phyloP scores from a whole-genome alignment of 257 asterid genomes.

The Primulina eburnea region DNA sequence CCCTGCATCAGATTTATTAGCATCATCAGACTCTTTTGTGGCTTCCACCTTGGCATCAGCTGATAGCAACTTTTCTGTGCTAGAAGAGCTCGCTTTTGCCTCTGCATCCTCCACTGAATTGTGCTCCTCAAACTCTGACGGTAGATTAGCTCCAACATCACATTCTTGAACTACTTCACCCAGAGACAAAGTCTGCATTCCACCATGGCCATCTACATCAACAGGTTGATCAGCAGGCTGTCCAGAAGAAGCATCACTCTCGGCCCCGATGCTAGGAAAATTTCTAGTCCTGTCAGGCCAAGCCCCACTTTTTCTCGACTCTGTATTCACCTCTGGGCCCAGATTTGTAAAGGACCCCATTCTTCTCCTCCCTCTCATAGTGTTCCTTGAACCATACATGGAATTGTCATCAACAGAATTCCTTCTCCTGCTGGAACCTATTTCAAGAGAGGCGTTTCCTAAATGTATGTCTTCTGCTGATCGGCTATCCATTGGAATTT shows the following conservation, averaged over 20 bases:
- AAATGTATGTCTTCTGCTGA: slow-evolving; percentile 61
- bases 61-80: slow-evolving; percentile 29
- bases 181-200: slow-evolving; percentile 37
- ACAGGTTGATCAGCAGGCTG: slow-evolving; percentile 40
- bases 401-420: slow-evolving; percentile 53
- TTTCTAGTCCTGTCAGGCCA: slow-evolving; percentile 45
- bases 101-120: slow-evolving; percentile 38
- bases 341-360: slow-evolving; percentile 47
- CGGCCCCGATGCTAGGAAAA: slow-evolving; percentile 9
- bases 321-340: slow-evolving; percentile 54
- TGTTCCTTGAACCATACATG: slow-evolving; percentile 38
- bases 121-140: slow-evolving; percentile 37
- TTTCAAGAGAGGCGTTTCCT: slow-evolving; percentile 46
- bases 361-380: slow-evolving; percentile 63
- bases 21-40: slow-evolving; percentile 35
- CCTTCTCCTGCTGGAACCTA: slow-evolving; percentile 55
- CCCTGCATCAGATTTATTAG: slow-evolving; percentile 30
- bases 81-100: slow-evolving; percentile 31
- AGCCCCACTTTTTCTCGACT: slow-evolving; percentile 53
- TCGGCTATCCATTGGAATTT: slow-evolving; percentile 41
- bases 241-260: slow-evolving; percentile 36
- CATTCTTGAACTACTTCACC: slow-evolving; percentile 36
- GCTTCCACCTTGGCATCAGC: slow-evolving; percentile 41
- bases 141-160: slow-evolving; percentile 29
- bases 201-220: slow-evolving; percentile 38